Conservation (phyloP, 306 rosid species). For the Gillenia trifoliata region DNA sequence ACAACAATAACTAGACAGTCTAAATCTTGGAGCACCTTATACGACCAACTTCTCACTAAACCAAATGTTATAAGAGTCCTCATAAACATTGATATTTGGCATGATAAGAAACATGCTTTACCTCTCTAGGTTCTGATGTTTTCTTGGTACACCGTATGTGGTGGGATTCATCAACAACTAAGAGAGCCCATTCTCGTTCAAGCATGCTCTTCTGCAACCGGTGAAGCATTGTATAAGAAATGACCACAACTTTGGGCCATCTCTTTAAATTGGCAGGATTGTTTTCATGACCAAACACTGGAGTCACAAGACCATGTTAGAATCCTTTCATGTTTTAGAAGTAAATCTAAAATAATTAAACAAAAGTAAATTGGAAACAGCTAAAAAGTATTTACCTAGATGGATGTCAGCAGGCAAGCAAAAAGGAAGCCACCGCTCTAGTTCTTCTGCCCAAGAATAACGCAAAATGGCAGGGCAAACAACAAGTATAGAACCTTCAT, state of each 20-base stretch:
- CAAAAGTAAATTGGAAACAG: not conserved
- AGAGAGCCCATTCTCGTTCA: slow-evolving; percentile 71
- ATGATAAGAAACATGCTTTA: slow-evolving; percentile 23
- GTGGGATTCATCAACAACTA: slow-evolving; percentile 94
- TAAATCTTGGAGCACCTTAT: not conserved
- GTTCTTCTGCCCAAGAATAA: slow-evolving; percentile 92
- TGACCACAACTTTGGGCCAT: slow-evolving; percentile 81
- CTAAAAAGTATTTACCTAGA: slow-evolving; percentile 47
- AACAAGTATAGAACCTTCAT: slow-evolving; percentile 77
- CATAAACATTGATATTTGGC: not conserved
- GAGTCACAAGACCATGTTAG: slow-evolving; percentile 17
- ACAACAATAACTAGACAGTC: not conserved
- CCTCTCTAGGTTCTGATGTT: slow-evolving; percentile 80
- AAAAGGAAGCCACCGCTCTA: slow-evolving; percentile 91
- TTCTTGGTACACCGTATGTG: slow-evolving; percentile 83
- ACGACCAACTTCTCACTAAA: not conserved
- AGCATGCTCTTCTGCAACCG: slow-evolving; percentile 81
- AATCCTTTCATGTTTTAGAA: not conserved
- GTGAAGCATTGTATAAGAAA: slow-evolving; percentile 88
- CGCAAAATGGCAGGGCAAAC: slow-evolving; percentile 97
- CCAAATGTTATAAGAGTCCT: not conserved
- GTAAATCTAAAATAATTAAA: slow-evolving; percentile 5
- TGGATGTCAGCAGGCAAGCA: slow-evolving; percentile 85
- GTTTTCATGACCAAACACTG: slow-evolving; percentile 90
- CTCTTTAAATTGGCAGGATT: slow-evolving; percentile 65